Evolutionary conservation across 2,329 filamentous ascomycete genomes (phyloP).

Genomic region (Dactylella cylindrospora): DNA sequence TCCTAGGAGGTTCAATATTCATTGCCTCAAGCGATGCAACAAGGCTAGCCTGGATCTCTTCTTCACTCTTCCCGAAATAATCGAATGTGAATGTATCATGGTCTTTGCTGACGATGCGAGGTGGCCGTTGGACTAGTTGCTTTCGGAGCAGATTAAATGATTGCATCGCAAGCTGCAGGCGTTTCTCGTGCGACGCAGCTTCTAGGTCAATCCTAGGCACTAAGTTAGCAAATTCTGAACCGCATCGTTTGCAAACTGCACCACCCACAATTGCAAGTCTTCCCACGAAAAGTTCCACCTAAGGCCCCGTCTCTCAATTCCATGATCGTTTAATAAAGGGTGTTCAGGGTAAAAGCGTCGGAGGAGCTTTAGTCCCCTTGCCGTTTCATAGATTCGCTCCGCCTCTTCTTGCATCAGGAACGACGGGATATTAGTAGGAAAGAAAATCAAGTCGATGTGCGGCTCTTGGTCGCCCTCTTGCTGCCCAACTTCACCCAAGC

Average conservation of each 20-base stretch:
- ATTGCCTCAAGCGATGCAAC: constrained; percentile 43
- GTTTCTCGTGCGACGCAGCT: constrained; percentile 28
- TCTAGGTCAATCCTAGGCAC: constrained; percentile 27
- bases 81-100: constrained; percentile 23
- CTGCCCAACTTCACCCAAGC: constrained; percentile 14
- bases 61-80: constrained; percentile 46
- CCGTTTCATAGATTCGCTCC: constrained; percentile 74
- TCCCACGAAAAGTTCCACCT: constrained; percentile 50
- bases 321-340: constrained; percentile 55
- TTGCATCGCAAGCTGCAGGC: constrained; percentile 38
- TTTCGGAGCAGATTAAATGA: constrained; percentile 17
- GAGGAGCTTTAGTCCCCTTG: constrained; percentile 72
- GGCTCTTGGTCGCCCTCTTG: constrained; percentile 33
- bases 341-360: constrained; percentile 70
- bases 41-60: constrained; percentile 44
- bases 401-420: constrained; percentile 73
- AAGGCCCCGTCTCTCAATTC: constrained; percentile 44
- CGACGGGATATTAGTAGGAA: constrained; percentile 66
- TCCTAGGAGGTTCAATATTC: constrained; percentile 33
- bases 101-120: neutral
- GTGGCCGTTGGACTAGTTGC: constrained; percentile 2
- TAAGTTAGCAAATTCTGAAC: constrained; percentile 32
- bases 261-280: constrained; percentile 48
- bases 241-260: constrained; percentile 56
- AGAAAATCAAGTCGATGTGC: constrained; percentile 55